Evolutionary conservation across 1,139 yeast species (phyloP).

Genomic region (Keqinozyma sinolaborantium): DNA sequence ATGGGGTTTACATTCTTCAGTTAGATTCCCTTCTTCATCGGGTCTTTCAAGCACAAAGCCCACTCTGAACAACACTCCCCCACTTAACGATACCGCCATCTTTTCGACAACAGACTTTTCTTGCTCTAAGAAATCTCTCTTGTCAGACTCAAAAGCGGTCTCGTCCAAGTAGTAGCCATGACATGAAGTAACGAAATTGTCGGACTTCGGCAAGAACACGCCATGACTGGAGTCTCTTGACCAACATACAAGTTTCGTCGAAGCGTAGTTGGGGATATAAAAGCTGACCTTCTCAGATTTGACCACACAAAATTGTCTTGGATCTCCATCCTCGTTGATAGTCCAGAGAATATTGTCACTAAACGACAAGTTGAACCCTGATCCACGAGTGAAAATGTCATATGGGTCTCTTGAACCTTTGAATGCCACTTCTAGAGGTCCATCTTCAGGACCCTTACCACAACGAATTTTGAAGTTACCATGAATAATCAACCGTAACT

Average conservation of each 20-base stretch:
- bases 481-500: slow-evolving; percentile 46
- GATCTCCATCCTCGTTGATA: slow-evolving; percentile 38
- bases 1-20: slow-evolving; percentile 63
- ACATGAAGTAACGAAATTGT: slow-evolving; percentile 43
- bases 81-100: slow-evolving; percentile 53
- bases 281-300: slow-evolving; percentile 35
- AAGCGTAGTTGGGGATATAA: slow-evolving; percentile 60
- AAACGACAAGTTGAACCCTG: slow-evolving; percentile 41
- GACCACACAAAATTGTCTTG: slow-evolving; percentile 34
- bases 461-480: slow-evolving; percentile 35
- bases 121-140: background rate
- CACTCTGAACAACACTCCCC: slow-evolving; percentile 56
- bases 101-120: slow-evolving; percentile 32
- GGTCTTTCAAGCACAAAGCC: slow-evolving; percentile 60
- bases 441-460: slow-evolving; percentile 20
- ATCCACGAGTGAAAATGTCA: slow-evolving; percentile 31
- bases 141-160: slow-evolving; percentile 5
- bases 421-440: slow-evolving; percentile 49
- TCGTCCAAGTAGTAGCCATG: slow-evolving; percentile 49
- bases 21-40: slow-evolving; percentile 30
- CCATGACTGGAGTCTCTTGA: slow-evolving; percentile 44
- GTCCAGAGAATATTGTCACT: slow-evolving; percentile 37
- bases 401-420: slow-evolving; percentile 48
- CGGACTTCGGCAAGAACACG: slow-evolving; percentile 41
- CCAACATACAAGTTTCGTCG: slow-evolving; percentile 61